phyloP scores from a whole-genome alignment of 1,139 yeast genomes.

The Kodamaea arcana region DNA sequence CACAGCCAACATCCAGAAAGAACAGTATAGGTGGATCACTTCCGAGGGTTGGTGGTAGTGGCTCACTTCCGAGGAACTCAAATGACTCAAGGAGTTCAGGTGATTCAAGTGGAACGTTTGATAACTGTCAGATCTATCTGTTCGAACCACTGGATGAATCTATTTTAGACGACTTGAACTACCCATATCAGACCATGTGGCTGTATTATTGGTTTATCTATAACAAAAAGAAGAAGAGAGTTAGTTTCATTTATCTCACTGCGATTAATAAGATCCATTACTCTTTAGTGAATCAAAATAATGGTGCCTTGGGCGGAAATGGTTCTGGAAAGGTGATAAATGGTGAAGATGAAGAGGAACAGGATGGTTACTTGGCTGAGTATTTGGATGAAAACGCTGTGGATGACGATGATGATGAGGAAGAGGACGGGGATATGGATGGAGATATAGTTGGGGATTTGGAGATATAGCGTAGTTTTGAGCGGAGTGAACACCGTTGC shows the following conservation, averaged over 20 bases:
- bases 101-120: constrained; percentile 12
- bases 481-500: too few relatives aligned
- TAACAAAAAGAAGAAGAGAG: constrained; percentile 87
- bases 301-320: constrained; percentile 15
- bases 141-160: constrained; percentile 79
- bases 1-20: constrained; percentile 20
- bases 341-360: constrained; percentile 21
- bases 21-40: constrained; percentile 19
- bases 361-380: constrained; percentile 19
- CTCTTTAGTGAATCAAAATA: constrained; percentile 25
- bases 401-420: constrained; percentile 26
- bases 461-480: too few relatives aligned
- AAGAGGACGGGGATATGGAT: constrained; percentile 22
- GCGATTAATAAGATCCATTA: constrained; percentile 43
- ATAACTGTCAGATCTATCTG: constrained; percentile 72
- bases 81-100: not conserved
- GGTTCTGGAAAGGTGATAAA: constrained; percentile 14
- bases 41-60: too few relatives aligned
- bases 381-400: constrained; percentile 27
- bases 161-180: constrained; percentile 59
- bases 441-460: constrained; percentile 38
- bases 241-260: constrained; percentile 68
- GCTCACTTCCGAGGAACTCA: constrained; percentile 3
- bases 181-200: constrained; percentile 81
- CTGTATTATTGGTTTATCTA: constrained; percentile 89